Base-by-base conservation (phyloP, 257 asterid genomes). In the Solanum dulcamara region DNA sequence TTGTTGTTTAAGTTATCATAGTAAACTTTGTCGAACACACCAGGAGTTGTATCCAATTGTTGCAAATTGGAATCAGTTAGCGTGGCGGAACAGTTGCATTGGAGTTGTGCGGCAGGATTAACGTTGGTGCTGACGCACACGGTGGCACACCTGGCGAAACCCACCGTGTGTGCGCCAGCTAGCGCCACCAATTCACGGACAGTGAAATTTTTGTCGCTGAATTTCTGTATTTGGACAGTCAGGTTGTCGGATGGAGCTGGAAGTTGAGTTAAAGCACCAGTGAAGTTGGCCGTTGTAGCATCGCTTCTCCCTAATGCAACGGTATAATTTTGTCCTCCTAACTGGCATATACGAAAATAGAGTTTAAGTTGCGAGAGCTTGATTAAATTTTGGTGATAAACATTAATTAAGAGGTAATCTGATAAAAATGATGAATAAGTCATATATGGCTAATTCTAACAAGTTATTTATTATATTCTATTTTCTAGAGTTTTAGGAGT, bases 291-390 rank as follows among this genome's bases (percentile, higher is more conserved):
- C 4, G 86, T 67, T 83, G 53, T 67, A 3, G 81, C 86, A 32
- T 83, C 86, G 10, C 40, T 44, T 67, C 86, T 67, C 17, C 86
- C 86, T 1, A 83, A 81, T 44, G 51, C 46, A 53, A 83, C 67
- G 24, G 42, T 18, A 57, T 83, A 83, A n/a, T 68, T 83, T 83
- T 83, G 42, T 13, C 86, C 86, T 82, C 85, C 85, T 20, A 82
- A 35, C 85, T 82, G 85, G 2, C 38, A 26, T 2, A 44, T 4
- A 71, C 60, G 0, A 42, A 13, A 72, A 0, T 5, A 22, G 28
- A 55, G 13, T 55, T 7, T 7, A 53, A 53, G 1, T 53, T 18
- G 7, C 1, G 40, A 28, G 2, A 70, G 7, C 2, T 18, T 35
- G 7, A 60, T 2, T 24, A 4, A 24, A 59, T n/a, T 59, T n/a